Evolutionary conservation across 2,329 filamentous ascomycete species (phyloP).

Genomic region (Plenodomus biglobosus): DNA sequence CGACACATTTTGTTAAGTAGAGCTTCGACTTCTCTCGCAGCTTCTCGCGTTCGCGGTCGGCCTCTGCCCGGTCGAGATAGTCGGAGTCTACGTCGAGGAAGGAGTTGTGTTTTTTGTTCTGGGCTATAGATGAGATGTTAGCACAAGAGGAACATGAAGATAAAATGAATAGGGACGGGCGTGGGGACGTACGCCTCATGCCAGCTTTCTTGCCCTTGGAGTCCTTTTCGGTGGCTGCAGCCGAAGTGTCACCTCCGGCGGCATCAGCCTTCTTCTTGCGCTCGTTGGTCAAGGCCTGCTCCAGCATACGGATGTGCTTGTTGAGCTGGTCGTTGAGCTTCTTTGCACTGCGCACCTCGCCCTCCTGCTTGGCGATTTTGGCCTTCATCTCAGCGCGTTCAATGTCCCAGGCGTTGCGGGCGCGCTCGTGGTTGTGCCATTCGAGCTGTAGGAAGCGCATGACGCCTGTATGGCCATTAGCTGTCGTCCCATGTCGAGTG

Average conservation of each 20-base stretch:
- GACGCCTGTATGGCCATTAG: constrained; percentile 63
- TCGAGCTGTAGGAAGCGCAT: constrained; percentile 99
- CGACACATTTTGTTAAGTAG: constrained; percentile 66
- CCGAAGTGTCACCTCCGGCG: constrained; percentile 54
- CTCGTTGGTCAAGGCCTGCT: constrained; percentile 84
- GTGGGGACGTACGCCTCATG: constrained; percentile 33
- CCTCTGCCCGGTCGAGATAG: constrained; percentile 48
- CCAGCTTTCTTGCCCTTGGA: constrained; percentile 39
- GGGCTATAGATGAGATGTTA: constrained; percentile 46
- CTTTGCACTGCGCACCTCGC: constrained; percentile 82
- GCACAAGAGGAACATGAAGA: constrained; percentile 1
- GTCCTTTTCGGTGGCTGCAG: constrained; percentile 47
- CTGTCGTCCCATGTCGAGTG: neutral
- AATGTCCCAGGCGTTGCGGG: constrained; percentile 98
- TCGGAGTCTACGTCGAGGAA: constrained; percentile 55
- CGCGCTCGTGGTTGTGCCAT: constrained; percentile 98
- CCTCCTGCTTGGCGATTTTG: constrained; percentile 91
- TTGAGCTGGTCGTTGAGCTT: constrained; percentile 85
- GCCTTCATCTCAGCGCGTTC: constrained; percentile 99
- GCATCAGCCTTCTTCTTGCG: constrained; percentile 63
- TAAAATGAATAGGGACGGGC: neutral
- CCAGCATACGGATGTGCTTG: constrained; percentile 86
- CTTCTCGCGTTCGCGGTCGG: constrained; percentile 60
- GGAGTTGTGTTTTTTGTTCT: constrained; percentile 52
- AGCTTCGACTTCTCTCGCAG: constrained; percentile 64